Base-by-base conservation (phyloP, 106 monocot genomes). In the Vanilla planifolia region DNA sequence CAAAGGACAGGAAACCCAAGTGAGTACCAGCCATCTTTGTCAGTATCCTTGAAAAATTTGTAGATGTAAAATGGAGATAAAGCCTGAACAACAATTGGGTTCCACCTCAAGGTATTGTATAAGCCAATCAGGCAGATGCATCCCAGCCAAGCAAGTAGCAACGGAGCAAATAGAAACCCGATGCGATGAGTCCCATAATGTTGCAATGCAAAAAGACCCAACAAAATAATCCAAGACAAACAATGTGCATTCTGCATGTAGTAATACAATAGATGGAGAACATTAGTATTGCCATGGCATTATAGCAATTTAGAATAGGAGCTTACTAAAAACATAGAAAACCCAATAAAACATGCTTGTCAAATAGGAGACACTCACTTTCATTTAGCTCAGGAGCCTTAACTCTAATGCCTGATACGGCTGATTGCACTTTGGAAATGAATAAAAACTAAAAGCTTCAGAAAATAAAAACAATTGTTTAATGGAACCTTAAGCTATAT, bases 1-100 rank as follows among this genome's bases (percentile, higher is more conserved):
- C 88, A 88, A 25, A 93, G 92, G 44, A 82, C 76, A 63, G 85
- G 40, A 11, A 88, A 79, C 43, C 88, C 88, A 48, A 93, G 79
- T 40, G 92, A 93, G 43, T 61, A 79, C 92, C 88, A 93, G 6
- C 72, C 81, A 50, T 88, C 80, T 62, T 74, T 84, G 15, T 79
- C 84, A 51, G 69, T 32, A 23, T 62, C 46, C 33, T 66, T 88
- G 17, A 92, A 79, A 53, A 88, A 92, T 13, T 80, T 78, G 44
- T 65, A 92, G 16, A 84, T 71, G 32, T 92, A 88, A 60, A 65
- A 66, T 13, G 92, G 92, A 2, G 88, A 88, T 19, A 93, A 16
- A 51, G 88, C 88, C 36, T 41, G 67, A 8, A 88, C 4, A 24
- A 88, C 67, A 67, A 43, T 6, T 25, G 80, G 80, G 21, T 92